These are phyloP conservation scores for Dioszegia hungarica DNA, from an alignment of 768 basidiomycete species.

Conservation along the genomic window DNA sequence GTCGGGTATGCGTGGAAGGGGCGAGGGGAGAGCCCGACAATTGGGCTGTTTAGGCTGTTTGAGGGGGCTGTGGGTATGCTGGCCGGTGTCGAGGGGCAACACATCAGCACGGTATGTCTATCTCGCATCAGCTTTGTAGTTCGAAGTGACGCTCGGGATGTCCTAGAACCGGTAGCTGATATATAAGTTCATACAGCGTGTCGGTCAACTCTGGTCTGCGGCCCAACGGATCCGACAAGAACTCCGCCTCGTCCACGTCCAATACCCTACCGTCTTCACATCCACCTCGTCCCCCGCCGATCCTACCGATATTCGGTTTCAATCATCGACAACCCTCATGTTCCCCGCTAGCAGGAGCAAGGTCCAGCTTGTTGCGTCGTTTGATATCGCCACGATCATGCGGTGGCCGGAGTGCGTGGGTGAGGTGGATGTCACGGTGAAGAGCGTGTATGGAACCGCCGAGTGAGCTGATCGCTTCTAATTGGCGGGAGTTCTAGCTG, in stretches of 20 bases:
- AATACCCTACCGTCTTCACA: constrained; percentile 26
- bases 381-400: constrained; percentile 11
- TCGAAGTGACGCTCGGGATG: no score
- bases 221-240: constrained; percentile 35
- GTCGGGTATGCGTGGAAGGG: constrained; percentile 8
- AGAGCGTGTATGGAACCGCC: constrained; percentile 26
- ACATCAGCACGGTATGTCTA: constrained; percentile 11
- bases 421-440: constrained; percentile 15
- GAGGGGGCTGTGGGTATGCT: constrained; percentile 14
- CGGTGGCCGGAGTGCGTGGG: constrained; percentile 28
- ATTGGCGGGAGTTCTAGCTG: constrained; percentile 5
- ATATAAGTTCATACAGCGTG: constrained; percentile 31
- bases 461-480: constrained; percentile 22
- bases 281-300: neutral
- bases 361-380: constrained; percentile 18
- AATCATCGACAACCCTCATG: constrained; percentile 15
- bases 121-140: neutral
- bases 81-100: neutral
- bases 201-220: constrained; percentile 33
- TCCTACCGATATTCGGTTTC: neutral
- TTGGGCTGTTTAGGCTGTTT: constrained; percentile 31
- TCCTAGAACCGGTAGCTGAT: neutral
- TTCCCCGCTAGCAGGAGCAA: constrained; percentile 21
- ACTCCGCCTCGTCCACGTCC: constrained; percentile 26
- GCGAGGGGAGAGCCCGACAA: constrained; percentile 8